A percentile compares a stretch with the other conserved stretches of the same genome.
These are phyloP conservation scores for Fusarium bactridioides DNA, from an alignment of 2,329 filamentous ascomycete genomes.

Conservation along the genomic window DNA sequence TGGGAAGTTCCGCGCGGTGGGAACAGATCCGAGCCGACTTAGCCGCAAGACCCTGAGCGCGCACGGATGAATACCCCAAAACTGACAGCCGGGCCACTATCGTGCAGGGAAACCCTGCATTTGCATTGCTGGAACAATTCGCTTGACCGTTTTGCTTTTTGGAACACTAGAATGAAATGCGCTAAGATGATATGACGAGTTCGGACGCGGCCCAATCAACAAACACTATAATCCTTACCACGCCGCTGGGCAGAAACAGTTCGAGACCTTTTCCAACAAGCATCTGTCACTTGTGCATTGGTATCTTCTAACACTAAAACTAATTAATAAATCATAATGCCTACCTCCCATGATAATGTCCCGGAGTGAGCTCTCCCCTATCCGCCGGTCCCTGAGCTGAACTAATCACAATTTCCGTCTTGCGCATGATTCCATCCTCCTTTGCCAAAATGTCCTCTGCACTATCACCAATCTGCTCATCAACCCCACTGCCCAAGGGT, in stretches of 20 bases:
- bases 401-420: slow-evolving; percentile 19
- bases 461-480: slow-evolving; percentile 13
- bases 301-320: neutral
- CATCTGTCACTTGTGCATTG: neutral
- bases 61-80: neutral
- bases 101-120: neutral
- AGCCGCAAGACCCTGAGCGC: neutral
- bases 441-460: slow-evolving; percentile 19
- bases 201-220: neutral
- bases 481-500: slow-evolving; percentile 24
- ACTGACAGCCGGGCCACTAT: neutral
- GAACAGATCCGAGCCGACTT: neutral
- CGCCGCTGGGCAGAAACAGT: too few species aligned
- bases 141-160: neutral
- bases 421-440: slow-evolving; percentile 16
- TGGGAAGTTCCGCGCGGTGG: neutral
- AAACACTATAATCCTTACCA: neutral
- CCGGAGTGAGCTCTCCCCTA: neutral
- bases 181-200: neutral
- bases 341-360: neutral
- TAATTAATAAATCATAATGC: neutral
- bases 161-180: neutral
- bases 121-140: neutral
- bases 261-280: neutral
- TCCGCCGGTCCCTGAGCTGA: neutral